These are phyloP conservation scores for Fusarium albidum DNA, from an alignment of 2,329 filamentous ascomycete genomes.

Conservation along the genomic window DNA sequence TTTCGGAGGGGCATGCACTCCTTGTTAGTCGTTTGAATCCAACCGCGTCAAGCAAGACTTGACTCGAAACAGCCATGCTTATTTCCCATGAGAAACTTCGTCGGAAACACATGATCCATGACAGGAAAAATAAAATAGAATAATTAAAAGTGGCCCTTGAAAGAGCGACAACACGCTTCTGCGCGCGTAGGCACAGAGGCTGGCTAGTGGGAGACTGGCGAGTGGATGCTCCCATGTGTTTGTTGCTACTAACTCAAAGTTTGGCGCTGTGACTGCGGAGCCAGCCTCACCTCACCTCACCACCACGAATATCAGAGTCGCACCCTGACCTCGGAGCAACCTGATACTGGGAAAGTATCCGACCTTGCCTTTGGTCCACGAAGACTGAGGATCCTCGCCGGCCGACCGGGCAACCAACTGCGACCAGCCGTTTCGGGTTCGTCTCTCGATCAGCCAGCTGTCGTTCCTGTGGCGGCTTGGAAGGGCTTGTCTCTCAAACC, in stretches of 20 bases:
- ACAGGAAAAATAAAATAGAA: too few relatives aligned
- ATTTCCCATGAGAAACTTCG: background rate
- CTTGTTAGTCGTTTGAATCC: constrained; percentile 8
- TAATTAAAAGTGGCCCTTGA: constrained; percentile 15
- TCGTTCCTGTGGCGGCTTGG: constrained; percentile 12
- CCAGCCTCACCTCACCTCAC: constrained; percentile 29
- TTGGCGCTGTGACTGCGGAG: constrained; percentile 33
- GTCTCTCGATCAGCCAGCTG: constrained; percentile 13
- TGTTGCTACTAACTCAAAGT: constrained; percentile 36
- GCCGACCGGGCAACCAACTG: constrained; percentile 28
- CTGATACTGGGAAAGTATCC: constrained; percentile 30
- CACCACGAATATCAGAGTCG: constrained; percentile 26
- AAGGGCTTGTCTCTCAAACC: constrained; percentile 21
- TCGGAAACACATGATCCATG: too few relatives aligned
- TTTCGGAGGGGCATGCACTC: constrained; percentile 15
- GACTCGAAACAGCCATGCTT: constrained; percentile 25
- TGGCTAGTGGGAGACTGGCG: constrained; percentile 22
- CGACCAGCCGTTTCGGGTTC: constrained; percentile 24
- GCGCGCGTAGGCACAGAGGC: constrained; percentile 14
- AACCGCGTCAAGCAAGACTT: constrained; percentile 14
- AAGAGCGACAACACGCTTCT: constrained; percentile 14
- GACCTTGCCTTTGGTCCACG: constrained; percentile 13
- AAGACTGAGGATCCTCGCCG: constrained; percentile 13
- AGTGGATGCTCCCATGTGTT: constrained; percentile 20
- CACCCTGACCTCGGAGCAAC: constrained; percentile 26